These are phyloP conservation scores for Anethum foeniculum DNA, from an alignment of 140 eudicot genomes.

Conservation along the genomic window DNA sequence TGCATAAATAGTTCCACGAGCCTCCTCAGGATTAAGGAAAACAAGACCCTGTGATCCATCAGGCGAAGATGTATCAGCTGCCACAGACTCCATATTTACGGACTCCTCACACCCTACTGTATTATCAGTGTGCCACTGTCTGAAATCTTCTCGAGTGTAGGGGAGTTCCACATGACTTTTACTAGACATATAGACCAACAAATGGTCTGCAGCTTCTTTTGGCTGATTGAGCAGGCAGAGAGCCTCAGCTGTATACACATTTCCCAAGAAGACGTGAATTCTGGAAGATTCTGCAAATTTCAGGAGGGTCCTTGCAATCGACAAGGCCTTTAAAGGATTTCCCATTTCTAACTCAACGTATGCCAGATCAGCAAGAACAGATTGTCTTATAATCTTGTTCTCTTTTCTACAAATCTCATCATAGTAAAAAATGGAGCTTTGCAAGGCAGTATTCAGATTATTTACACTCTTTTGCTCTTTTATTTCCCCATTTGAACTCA, in stretches of 20 bases:
- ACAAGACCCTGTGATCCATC: slow-evolving; percentile 35
- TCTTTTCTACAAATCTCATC: slow-evolving; percentile 51
- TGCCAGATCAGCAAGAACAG: slow-evolving; percentile 71
- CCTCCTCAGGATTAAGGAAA: slow-evolving; percentile 64
- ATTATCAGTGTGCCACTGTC: slow-evolving; percentile 44
- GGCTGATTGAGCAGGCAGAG: slow-evolving; percentile 67
- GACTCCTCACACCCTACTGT: slow-evolving; percentile 49
- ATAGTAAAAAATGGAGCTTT: slow-evolving; percentile 42
- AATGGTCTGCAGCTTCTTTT: slow-evolving; percentile 78
- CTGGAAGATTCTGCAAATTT: slow-evolving; percentile 57
- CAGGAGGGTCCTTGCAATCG: slow-evolving; percentile 59
- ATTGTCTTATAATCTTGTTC: slow-evolving; percentile 58
- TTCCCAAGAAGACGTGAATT: slow-evolving; percentile 53
- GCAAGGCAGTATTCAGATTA: slow-evolving; percentile 31
- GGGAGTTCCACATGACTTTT: slow-evolving; percentile 45
- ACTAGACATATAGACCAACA: slow-evolving; percentile 48
- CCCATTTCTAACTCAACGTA: slow-evolving; percentile 69
- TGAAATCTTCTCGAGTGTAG: slow-evolving; percentile 65
- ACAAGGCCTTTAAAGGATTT: slow-evolving; percentile 59
- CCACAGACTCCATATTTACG: slow-evolving; percentile 19
- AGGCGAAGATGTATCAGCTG: slow-evolving; percentile 14
- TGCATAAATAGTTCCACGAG: slow-evolving; percentile 58
- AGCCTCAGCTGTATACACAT: slow-evolving; percentile 81
- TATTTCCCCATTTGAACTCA: slow-evolving; percentile 59
- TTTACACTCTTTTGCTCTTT: slow-evolving; percentile 63